Evolutionary conservation across 768 basidiomycete species (phyloP), one percentile per base, ranked within the genome.

Genomic region (Polyporus arcularius): DNA sequence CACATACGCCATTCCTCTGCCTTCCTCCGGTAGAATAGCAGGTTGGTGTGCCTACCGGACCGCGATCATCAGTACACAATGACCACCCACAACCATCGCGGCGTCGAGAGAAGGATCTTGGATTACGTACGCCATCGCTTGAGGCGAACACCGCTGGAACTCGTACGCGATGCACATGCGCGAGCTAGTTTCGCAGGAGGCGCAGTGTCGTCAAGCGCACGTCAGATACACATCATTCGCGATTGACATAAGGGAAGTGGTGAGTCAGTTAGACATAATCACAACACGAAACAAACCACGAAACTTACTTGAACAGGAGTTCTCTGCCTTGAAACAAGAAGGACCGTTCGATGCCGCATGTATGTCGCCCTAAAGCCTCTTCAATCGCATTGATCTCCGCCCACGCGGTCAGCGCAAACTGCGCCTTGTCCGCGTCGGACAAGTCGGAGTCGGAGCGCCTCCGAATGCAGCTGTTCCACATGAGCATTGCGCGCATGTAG

Each of bases 271-370:
- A 12, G 46, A 38, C 21, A 10, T n/a, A 5, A n/a, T 16, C 41
- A 42, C 43, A 31, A 14, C 43, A 45, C 26, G 42, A 46, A 30
- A 42, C 55, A 46, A 16, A 18, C 43, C 31, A 30, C 39, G 14
- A 32, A n/a, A 74, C 88, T 72, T 70, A 90, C 90, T 90, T 90
- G 78, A 90, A 91, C 30, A 92, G 76, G 65, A 83, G 88, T 65
- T 91, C 90, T 48, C 88, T 78, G 42, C 86, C 89, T 53, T 85
- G 83, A 67, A 82, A 91, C 28, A 92, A 75, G 66, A 82, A 89
- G 9, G 87, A 79, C 62, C 84, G 76, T 72, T 91, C 90, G 45
- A 89, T 77, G 14, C 75, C 76, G 69, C 90, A 92, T 0, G 82
- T 84, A 67, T 92, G 90, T 21, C 72, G 73, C 65, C 87, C 79